Conservation (phyloP, 2,329 filamentous ascomycete genomes). For the Ophiostoma ips region DNA sequence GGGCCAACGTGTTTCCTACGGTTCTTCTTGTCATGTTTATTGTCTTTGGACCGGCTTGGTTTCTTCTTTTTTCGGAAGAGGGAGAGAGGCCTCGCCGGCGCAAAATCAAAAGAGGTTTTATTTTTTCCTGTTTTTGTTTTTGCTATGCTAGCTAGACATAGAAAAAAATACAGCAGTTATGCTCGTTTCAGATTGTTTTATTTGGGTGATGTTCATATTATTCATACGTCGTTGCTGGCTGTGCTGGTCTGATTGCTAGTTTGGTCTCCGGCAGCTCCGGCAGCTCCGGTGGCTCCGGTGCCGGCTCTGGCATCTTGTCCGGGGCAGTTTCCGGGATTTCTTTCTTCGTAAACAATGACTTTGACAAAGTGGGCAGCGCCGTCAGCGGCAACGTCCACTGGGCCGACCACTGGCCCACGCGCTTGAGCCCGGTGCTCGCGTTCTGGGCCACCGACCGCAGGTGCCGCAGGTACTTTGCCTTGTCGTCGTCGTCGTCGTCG, state of each 20-base stretch:
- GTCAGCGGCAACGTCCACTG: conserved; percentile 25
- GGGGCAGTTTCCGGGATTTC: neutral
- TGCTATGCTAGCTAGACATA: neutral
- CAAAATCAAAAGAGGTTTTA: neutral
- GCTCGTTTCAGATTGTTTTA: too few species aligned
- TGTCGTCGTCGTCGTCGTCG: conserved; percentile 20
- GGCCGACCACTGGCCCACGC: conserved; percentile 2
- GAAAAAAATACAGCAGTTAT: too few species aligned
- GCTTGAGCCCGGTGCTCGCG: conserved; percentile 29
- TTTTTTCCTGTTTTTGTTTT: neutral
- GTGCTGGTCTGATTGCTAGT: too few species aligned
- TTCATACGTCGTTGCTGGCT: neutral
- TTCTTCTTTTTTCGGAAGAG: neutral
- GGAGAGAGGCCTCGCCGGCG: too few species aligned
- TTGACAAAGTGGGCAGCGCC: neutral
- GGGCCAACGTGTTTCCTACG: conserved; percentile 1
- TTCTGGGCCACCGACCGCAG: conserved; percentile 36
- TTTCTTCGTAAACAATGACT: neutral
- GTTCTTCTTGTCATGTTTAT: neutral
- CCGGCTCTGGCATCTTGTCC: neutral
- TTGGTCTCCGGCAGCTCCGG: neutral
- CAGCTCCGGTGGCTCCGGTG: too few species aligned
- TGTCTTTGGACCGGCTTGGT: neutral
- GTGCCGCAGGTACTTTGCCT: conserved; percentile 32
- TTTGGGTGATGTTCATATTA: too few species aligned